Evolutionary conservation across 495 filamentous ascomycete genomes (phyloP), one percentile per base, ranked within the genome.

Genomic region (Daldinia concentrica): DNA sequence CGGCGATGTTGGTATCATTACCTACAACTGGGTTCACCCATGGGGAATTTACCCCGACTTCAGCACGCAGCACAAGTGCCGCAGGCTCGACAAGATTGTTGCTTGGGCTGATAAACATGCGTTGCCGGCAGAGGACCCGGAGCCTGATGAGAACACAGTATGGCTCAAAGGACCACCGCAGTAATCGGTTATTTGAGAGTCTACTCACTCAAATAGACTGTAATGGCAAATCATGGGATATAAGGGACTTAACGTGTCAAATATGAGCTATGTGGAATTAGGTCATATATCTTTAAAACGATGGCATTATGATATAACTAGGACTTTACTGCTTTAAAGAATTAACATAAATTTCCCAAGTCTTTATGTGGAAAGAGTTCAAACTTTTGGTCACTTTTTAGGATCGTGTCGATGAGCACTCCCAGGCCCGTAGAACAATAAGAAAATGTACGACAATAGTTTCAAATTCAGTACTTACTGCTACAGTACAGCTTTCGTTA

Each of bases 1-100:
- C 19, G 60, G 45, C 1, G 60, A 62, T 7, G 60, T 62, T 17
- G 60, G 60, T 26, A 62, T 62, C 17, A 62, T 62, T n/a, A 62
- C 60, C 27, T 62, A 62, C 22, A 62, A 62, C 17, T 62, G 60
- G 60, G 60, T 62, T 2, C 37, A 62, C 15, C 60, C 60, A 3
- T 62, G 60, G 60, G 60, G 60, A 4, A 54, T 62, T 11, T 62
- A 62, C 32, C 60, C 60, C 12, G 60, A 62, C 34, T 62, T 62
- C 15, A 37, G 30, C 30, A 62, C 60, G 0, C 19, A 62, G 15
- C 60, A 62, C 48, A 62, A 62, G 32, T 62, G 60, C 32, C 60
- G 60, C 30, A 62, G 52, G 6, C 60, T 62, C 17, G 60, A 62
- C 60, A 62, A 54, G 60, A 62, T 62, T 30, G 27, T 62, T 29